Conservation (phyloP, 73 alveolate genomes). For the Paramecium sexaurelia region DNA sequence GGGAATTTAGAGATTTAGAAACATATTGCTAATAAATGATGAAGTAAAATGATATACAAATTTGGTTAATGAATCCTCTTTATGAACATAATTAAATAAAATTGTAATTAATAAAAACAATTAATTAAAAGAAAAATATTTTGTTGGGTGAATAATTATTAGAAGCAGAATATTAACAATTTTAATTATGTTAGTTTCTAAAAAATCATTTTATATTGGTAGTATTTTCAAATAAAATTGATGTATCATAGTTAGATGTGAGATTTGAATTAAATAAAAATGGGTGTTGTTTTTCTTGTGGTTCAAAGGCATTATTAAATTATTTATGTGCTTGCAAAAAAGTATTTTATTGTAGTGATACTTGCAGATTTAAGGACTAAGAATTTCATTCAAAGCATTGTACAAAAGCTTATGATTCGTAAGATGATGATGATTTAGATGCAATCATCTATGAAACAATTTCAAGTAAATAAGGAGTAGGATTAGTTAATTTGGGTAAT, state of each 20-base stretch:
- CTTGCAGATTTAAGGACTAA: constrained; percentile 60
- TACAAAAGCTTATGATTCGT: constrained; percentile 60
- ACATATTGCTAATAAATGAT: not conserved
- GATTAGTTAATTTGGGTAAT: constrained; percentile 67
- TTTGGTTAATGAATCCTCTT: constrained; percentile 20
- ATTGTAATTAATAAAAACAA: not conserved
- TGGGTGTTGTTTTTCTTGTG: constrained; percentile 6
- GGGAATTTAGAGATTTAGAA: not conserved
- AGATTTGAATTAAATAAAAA: not conserved
- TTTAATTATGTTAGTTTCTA: not conserved
- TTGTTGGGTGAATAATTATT: constrained; percentile 19
- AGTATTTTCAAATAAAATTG: not conserved
- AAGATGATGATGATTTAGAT: constrained; percentile 64
- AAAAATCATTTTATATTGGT: constrained; percentile 2
- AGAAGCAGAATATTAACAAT: not conserved
- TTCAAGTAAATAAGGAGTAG: not conserved
- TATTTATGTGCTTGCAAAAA: constrained; percentile 27
- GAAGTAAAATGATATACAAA: not conserved
- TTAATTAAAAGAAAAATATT: not conserved
- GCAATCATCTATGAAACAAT: constrained; percentile 1
- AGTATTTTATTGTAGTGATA: constrained; percentile 59
- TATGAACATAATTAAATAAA: not conserved
- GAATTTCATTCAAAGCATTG: constrained; percentile 59
- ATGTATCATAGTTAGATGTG: not conserved
- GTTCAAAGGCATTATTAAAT: not conserved